These are phyloP conservation scores for Liriodendron chinense DNA, from an alignment of 164 flowering plant species.

Conservation along the genomic window DNA sequence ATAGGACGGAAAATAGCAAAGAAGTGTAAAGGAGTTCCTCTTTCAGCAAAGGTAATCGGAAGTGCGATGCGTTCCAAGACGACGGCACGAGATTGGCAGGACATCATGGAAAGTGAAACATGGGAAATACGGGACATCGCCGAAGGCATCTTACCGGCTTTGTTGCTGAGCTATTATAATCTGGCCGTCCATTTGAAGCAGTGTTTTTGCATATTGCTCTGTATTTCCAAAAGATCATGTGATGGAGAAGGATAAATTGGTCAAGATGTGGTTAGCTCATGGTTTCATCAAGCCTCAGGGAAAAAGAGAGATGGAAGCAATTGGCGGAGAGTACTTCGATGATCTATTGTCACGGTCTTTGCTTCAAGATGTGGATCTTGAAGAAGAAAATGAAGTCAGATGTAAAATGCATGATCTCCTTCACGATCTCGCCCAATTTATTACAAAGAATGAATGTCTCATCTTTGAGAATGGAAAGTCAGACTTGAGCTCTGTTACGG, in stretches of 20 bases:
- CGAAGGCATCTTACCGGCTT: neutral
- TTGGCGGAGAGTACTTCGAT: neutral
- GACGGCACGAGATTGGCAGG: no score
- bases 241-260: no score
- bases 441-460: neutral
- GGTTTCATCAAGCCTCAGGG: neutral
- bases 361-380: neutral
- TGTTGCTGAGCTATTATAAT: neutral
- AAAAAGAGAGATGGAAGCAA: neutral
- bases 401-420: neutral
- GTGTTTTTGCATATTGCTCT: no score
- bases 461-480: neutral
- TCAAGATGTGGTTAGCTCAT: constrained; percentile 3
- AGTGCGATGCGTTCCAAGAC: no score
- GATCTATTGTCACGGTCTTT: neutral
- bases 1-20: neutral
- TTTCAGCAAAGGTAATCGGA: no score
- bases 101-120: no score
- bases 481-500: neutral
- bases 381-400: no score
- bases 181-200: constrained; percentile 1
- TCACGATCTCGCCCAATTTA: neutral
- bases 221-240: no score
- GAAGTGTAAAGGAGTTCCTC: constrained; percentile 3
- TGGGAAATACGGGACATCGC: no score